Base-by-base conservation (phyloP, 2,329 filamentous ascomycete species). In the Penicillium brasilianum region DNA sequence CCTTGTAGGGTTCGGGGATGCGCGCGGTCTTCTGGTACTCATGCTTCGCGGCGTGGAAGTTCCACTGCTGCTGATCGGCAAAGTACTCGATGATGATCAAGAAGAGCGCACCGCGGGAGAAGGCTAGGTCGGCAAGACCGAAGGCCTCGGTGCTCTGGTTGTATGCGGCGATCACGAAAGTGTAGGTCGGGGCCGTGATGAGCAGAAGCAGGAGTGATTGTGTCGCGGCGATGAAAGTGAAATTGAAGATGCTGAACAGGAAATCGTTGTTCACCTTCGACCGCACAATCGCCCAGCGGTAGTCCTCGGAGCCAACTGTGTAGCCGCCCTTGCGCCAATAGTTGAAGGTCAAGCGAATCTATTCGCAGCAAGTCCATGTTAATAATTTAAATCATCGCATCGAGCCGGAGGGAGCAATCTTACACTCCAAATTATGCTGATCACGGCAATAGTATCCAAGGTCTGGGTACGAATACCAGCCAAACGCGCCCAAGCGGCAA, bases 241-340 rank as follows among this genome's bases (percentile, higher is more conserved):
- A 80, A 77, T 98, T 96, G 77, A 99, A 88, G 48, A 97, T 64
- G 75, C 93, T 92, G 82, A 96, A 96, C 25, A 88, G 74, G 41
- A 93, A 90, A 78, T 92, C 93, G 46, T 87, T 81, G 55, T 83
- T 81, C 22, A 93, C 82, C 39, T 87, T 81, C 30, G 84, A 81
- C 73, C 88, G 88, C 55, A 98, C 81, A 58, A 93, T 87, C 59
- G 84, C 83, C 94, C 95, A 99, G 79, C 95, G 87, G 77, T 99
- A 99, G 77, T 99, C 95, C 78, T 99, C 94, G 16, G 90, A 93
- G 39, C 95, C 94, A 65, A 93, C 83, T 16, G 84, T 81, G 76
- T 99, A 99, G 25, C 95, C 95, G 41, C 95, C 95, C 76, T 92
- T 96, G 60, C 95, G 90, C 89, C 91, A 97, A 80, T 97, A 99